phyloP scores from a whole-genome alignment of 768 basidiomycete genomes.

The Amanita subjunquillea region DNA sequence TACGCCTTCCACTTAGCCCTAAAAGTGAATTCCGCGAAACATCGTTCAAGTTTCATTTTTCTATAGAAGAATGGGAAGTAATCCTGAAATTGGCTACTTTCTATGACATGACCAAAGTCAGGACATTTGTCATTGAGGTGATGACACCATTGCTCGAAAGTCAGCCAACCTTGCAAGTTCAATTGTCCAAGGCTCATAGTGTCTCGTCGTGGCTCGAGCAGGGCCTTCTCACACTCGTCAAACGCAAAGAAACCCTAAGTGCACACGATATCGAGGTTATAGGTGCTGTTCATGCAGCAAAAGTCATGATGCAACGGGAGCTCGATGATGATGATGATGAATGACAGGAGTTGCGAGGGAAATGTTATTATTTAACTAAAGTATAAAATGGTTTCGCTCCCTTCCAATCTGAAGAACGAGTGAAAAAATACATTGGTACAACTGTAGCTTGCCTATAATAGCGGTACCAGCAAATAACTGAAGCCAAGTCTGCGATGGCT shows the following conservation, averaged over 20 bases:
- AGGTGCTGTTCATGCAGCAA: not conserved
- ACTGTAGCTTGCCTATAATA: too few relatives aligned
- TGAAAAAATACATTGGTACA: too few relatives aligned
- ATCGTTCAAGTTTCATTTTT: not conserved
- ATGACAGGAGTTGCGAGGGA: too few relatives aligned
- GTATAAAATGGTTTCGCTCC: too few relatives aligned
- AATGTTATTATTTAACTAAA: too few relatives aligned
- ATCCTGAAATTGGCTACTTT: constrained; percentile 25
- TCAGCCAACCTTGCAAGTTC: not conserved
- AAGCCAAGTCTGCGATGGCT: too few relatives aligned
- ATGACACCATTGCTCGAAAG: not conserved
- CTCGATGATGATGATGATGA: too few relatives aligned
- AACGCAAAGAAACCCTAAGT: not conserved
- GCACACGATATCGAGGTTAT: not conserved
- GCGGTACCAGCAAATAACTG: too few relatives aligned
- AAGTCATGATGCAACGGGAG: not conserved
- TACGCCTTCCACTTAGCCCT: not conserved
- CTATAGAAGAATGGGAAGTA: constrained; percentile 22
- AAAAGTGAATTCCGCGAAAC: not conserved
- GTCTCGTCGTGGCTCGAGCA: not conserved
- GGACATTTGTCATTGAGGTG: not conserved
- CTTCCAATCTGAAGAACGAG: too few relatives aligned
- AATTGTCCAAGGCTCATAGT: constrained; percentile 5
- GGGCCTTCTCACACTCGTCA: not conserved
- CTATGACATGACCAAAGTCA: constrained; percentile 16